These are phyloP conservation scores for Lepiota venenata DNA, from an alignment of 768 basidiomycete genomes.

Conservation along the genomic window DNA sequence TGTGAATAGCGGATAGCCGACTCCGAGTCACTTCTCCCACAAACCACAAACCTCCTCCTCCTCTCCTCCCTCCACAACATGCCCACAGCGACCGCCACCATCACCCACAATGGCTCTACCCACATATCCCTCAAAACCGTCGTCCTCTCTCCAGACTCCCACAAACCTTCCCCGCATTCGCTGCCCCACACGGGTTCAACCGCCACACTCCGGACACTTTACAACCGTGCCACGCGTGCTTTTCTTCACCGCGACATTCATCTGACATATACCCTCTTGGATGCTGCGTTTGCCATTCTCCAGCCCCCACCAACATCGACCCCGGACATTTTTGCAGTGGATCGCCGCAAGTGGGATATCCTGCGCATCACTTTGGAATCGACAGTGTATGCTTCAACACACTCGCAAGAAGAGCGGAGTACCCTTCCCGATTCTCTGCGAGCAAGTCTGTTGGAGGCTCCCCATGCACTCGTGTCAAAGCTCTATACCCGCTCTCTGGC, in stretches of 20 bases:
- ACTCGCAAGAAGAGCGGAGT: constrained; percentile 26
- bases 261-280: constrained; percentile 63
- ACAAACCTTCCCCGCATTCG: not conserved
- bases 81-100: constrained; percentile 16
- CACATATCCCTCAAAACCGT: constrained; percentile 6
- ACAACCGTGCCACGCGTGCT: constrained; percentile 73
- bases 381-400: constrained; percentile 62
- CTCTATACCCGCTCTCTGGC: constrained; percentile 62
- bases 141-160: constrained; percentile 6
- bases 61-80: constrained; percentile 6
- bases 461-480: constrained; percentile 52
- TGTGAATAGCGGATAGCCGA: constrained; percentile 12
- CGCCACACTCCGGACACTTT: constrained; percentile 64
- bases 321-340: constrained; percentile 41
- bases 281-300: constrained; percentile 66
- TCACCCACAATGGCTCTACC: constrained; percentile 10
- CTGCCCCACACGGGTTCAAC: constrained; percentile 19
- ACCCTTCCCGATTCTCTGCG: constrained; percentile 50
- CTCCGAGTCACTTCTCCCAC: not conserved
- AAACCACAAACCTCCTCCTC: not conserved
- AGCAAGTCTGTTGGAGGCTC: constrained; percentile 50
- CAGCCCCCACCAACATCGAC: constrained; percentile 28
- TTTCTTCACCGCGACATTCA: constrained; percentile 72
- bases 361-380: constrained; percentile 81
- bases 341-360: constrained; percentile 84